A percentile compares a stretch with the other conserved stretches of the same genome.
Conservation (phyloP, 225 moss, liverwort and hornwort species). For the Bryoerythrophyllum caledonicum region DNA sequence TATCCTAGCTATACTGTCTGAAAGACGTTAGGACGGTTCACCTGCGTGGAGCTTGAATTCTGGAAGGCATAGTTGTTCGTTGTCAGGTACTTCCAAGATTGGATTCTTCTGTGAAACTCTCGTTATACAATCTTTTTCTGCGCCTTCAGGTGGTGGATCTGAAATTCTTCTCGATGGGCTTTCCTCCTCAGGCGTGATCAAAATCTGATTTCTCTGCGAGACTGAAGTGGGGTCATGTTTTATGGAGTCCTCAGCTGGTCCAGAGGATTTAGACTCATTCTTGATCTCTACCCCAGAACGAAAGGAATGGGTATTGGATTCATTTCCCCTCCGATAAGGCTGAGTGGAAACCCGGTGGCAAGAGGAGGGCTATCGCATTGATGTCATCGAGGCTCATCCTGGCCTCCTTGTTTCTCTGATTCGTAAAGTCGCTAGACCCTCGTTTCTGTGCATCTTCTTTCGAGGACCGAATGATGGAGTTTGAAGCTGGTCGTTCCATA, state of each 20-base stretch:
- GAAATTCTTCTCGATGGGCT: conserved; percentile 29
- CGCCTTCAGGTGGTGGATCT: conserved; percentile 16
- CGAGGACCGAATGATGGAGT: conserved; percentile 21
- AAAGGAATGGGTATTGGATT: conserved; percentile 21
- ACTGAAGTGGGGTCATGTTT: conserved; percentile 15
- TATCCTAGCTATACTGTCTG: conserved; percentile 3
- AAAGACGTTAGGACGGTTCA: conserved; percentile 26
- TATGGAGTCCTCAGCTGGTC: conserved; percentile 13
- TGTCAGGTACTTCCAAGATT: conserved; percentile 10
- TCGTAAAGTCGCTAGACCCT: conserved; percentile 26
- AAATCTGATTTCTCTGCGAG: conserved; percentile 26
- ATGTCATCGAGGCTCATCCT: conserved; percentile 46
- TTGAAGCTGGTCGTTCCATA: conserved; percentile 25
- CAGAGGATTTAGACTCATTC: conserved; percentile 27
- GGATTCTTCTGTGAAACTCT: conserved; percentile 28
- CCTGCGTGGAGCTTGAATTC: conserved; percentile 31
- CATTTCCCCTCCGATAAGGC: conserved; percentile 18
- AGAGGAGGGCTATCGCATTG: conserved; percentile 37
- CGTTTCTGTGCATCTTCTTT: conserved; percentile 20
- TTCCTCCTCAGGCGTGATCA: conserved; percentile 12
- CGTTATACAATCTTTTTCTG: conserved; percentile 1
- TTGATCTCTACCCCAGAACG: conserved; percentile 21
- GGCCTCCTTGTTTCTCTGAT: conserved; percentile 30
- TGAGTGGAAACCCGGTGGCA: conserved; percentile 28
- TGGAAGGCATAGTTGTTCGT: conserved; percentile 21